Percentiles rank a stretch among this genome's conserved stretches.
phyloP scores from a whole-genome alignment of 2,329 filamentous ascomycete species.

The Alternaria angustiovoidea region DNA sequence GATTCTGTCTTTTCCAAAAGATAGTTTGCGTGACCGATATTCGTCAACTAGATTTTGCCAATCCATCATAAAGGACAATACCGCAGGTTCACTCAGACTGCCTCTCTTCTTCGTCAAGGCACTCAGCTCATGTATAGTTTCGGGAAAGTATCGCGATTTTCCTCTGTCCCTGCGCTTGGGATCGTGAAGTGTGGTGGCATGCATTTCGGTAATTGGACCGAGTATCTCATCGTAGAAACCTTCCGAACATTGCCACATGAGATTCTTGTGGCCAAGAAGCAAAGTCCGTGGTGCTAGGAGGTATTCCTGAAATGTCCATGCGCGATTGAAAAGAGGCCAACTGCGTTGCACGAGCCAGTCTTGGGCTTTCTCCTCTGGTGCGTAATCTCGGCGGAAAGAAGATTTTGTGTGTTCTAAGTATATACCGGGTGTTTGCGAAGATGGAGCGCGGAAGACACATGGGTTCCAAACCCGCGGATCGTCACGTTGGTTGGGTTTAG shows the following conservation, averaged over 20 bases:
- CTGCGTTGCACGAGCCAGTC: slow-evolving; percentile 12
- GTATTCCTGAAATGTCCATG: slow-evolving; percentile 32
- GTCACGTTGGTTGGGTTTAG: not conserved
- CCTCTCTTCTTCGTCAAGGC: not conserved
- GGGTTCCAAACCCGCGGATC: slow-evolving; percentile 19
- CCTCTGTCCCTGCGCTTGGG: not conserved
- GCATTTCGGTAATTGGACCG: not conserved
- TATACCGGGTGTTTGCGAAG: not conserved
- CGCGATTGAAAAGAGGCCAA: slow-evolving; percentile 25
- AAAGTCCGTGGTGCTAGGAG: slow-evolving; percentile 21
- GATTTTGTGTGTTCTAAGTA: slow-evolving; percentile 10
- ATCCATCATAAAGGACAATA: slow-evolving; percentile 2
- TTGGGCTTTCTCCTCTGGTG: too few relatives aligned
- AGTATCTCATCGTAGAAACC: slow-evolving; percentile 20
- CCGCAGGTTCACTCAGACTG: not conserved
- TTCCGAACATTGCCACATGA: slow-evolving; percentile 23
- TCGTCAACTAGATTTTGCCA: slow-evolving; percentile 12
- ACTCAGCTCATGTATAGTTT: not conserved
- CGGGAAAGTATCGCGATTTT: not conserved
- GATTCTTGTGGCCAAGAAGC: slow-evolving; percentile 16
- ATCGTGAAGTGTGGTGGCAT: not conserved
- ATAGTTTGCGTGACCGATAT: slow-evolving; percentile 10
- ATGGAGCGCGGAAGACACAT: slow-evolving; percentile 11
- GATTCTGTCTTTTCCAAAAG: slow-evolving; percentile 11
- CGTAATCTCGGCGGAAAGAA: not conserved